These are phyloP conservation scores for Cytospora piceicola DNA, from an alignment of 2,329 filamentous ascomycete genomes.

Conservation along the genomic window DNA sequence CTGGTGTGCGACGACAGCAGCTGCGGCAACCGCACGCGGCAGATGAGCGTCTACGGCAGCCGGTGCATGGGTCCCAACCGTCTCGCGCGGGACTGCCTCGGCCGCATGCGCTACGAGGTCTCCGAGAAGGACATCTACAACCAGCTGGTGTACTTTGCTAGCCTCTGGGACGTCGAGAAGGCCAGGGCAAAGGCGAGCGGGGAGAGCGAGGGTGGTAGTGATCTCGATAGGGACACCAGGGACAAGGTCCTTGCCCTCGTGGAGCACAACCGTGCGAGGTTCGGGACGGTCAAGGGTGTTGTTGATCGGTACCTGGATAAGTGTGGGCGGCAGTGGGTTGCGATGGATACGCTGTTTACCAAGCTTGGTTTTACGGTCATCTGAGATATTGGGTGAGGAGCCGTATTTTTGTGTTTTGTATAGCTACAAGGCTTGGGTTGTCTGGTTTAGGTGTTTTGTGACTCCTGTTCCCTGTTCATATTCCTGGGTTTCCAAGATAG, in stretches of 20 bases:
- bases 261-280: constrained; percentile 80
- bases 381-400: constrained; percentile 13
- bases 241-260: constrained; percentile 73
- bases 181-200: constrained; percentile 60
- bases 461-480: not conserved
- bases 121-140: constrained; percentile 92
- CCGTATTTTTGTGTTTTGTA: constrained; percentile 1
- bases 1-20: constrained; percentile 87
- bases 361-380: constrained; percentile 58
- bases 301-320: constrained; percentile 86
- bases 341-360: constrained; percentile 86
- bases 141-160: constrained; percentile 85
- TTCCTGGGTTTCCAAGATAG: not conserved
- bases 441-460: not conserved
- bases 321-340: constrained; percentile 89
- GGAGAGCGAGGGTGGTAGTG: constrained; percentile 36
- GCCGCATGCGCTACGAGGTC: constrained; percentile 87
- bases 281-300: constrained; percentile 73
- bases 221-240: constrained; percentile 53
- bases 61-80: constrained; percentile 87
- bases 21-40: constrained; percentile 84
- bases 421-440: not conserved
- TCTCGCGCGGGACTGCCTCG: constrained; percentile 80
- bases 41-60: constrained; percentile 91
- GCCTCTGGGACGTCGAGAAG: constrained; percentile 88